Percentiles rank a stretch among this genome's conserved stretches.
Conservation (phyloP, 2,329 filamentous ascomycete species). For the Fusarium anthophilum region DNA sequence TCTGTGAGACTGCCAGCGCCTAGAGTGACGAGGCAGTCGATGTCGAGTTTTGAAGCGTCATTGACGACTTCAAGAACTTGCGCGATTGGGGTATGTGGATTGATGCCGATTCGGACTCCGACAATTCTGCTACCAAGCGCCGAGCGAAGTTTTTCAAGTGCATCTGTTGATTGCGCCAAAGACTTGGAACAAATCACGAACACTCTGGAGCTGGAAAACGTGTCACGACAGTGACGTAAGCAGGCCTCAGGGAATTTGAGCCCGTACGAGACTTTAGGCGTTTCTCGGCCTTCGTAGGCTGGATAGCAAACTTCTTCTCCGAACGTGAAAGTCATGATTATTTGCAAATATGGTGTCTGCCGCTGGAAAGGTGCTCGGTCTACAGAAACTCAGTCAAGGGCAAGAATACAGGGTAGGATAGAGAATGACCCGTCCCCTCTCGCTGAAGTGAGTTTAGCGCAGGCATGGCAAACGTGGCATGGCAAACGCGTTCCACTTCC, state of each 20-base stretch:
- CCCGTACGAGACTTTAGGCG: slow-evolving; percentile 10
- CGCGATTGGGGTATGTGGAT: slow-evolving; percentile 62
- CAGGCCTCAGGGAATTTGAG: slow-evolving; percentile 13
- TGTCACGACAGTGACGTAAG: not conserved
- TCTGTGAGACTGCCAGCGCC: slow-evolving; percentile 67
- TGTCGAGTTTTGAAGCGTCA: slow-evolving; percentile 49
- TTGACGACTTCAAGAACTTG: slow-evolving; percentile 59
- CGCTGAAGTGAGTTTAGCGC: not conserved
- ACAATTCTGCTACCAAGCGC: slow-evolving; percentile 55
- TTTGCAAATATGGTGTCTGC: fast-evolving
- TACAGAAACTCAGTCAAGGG: fast-evolving
- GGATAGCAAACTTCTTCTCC: not conserved
- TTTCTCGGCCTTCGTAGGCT: not conserved
- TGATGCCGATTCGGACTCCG: slow-evolving; percentile 60
- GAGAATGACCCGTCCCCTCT: not conserved
- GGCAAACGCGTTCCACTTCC: not conserved
- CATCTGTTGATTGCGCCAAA: slow-evolving; percentile 56
- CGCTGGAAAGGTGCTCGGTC: too few species aligned
- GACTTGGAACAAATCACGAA: slow-evolving; percentile 51
- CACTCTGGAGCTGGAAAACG: not conserved
- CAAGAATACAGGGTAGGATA: not conserved
- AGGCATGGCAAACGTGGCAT: not conserved
- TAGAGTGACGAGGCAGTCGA: slow-evolving; percentile 63
- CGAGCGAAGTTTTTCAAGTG: slow-evolving; percentile 52
- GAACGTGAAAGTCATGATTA: slow-evolving; percentile 1